These are phyloP conservation scores for Agrocybe pediades DNA, from an alignment of 768 basidiomycete genomes.

Conservation along the genomic window DNA sequence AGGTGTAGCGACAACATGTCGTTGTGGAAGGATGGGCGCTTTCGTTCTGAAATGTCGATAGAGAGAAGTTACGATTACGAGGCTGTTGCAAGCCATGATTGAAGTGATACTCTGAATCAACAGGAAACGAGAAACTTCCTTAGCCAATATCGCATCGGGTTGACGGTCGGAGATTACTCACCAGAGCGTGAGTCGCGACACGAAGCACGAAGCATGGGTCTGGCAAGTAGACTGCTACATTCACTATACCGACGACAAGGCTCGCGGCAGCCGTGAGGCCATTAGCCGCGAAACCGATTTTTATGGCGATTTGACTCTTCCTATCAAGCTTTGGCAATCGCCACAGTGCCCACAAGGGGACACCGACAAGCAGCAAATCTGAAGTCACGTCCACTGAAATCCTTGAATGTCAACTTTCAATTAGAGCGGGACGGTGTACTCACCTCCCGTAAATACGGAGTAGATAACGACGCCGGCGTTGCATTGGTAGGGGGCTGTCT, in stretches of 20 bases:
- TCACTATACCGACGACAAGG: not conserved
- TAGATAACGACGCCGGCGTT: not conserved
- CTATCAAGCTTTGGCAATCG: not conserved
- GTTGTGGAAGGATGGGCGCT: not conserved
- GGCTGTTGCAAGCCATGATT: not conserved
- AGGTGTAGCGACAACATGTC: not conserved
- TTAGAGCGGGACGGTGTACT: not conserved
- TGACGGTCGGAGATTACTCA: not conserved
- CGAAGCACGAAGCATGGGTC: not conserved
- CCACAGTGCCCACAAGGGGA: not conserved
- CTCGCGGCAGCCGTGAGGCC: not conserved
- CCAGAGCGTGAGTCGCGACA: not conserved
- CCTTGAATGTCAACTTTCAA: not conserved
- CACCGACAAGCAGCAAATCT: not conserved
- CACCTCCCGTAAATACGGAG: not conserved
- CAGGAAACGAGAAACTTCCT: not conserved
- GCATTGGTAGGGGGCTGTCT: not conserved
- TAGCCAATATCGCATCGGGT: not conserved
- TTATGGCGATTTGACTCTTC: not conserved
- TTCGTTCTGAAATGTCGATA: not conserved
- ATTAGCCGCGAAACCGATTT: not conserved
- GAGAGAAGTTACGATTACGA: not conserved
- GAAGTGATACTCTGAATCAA: not conserved
- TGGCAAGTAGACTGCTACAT: not conserved
- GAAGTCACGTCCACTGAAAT: not conserved